Evolutionary conservation across 2,329 filamentous ascomycete species (phyloP), one percentile per base, ranked within the genome.

Genomic region (Pseudocercospora cruenta): DNA sequence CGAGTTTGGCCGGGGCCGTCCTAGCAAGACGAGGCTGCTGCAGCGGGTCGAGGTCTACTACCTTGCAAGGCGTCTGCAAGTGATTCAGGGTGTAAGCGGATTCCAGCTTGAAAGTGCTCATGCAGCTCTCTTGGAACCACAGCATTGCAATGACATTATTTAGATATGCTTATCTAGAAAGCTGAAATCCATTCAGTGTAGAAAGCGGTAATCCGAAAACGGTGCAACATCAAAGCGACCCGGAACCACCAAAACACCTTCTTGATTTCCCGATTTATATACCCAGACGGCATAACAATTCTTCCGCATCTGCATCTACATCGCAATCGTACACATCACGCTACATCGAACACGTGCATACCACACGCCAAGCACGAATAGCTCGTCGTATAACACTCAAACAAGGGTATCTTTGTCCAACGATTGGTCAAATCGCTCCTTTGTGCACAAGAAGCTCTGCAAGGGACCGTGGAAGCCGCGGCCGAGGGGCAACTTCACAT

Each of bases 371-470:
- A 31, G 21, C n/a, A 22, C n/a, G 21, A 51, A 26, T 51, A 51
- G 47, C 51, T 55, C 26, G 51, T 55, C 51, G 51, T 55, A 55
- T 55, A 55, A 31, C 16, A 43, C 19, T 3, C 7, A 19, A 28
- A 31, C 21, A 26, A 26, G 24, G 51, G 51, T n/a, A 16, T 33
- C 16, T 19, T 22, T n/a, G 12, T 16, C 12, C 51, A 28, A 26
- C 26, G 51, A 55, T 55, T 55, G 51, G 51, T 26, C 51, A 55
- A 55, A 55, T 55, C 51, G 51, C 51, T 55, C 22, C 51, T 26
- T 26, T 26, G 19, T 26, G 26, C 19, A 24, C n/a, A 24, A 22
- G n/a, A 53, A 53, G 19, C n/a, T 22, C 12, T n/a, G 22, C 51
- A 26, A n/a, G 51, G 26, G 16, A 19, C 51, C 51, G 51, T 55